These are phyloP conservation scores for Circinella minor DNA, from an alignment of 371 early-diverging fungal species.

Conservation along the genomic window DNA sequence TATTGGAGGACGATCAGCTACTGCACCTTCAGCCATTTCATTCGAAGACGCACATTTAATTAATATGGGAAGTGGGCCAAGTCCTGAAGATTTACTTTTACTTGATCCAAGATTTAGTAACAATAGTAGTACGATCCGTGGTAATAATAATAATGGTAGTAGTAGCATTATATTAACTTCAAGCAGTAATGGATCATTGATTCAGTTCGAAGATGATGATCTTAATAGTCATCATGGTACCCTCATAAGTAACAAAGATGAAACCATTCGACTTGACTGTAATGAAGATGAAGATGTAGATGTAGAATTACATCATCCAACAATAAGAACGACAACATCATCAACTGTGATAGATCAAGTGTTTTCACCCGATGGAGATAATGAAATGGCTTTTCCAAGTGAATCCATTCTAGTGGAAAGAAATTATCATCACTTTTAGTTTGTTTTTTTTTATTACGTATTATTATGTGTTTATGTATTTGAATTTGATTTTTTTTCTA, in stretches of 20 bases:
- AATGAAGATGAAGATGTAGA: conserved; percentile 24
- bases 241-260: conserved; percentile 10
- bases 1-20: conserved; percentile 9
- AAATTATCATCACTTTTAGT: conserved; percentile 9
- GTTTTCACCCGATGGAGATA: conserved; percentile 68
- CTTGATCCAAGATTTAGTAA: conserved; percentile 11
- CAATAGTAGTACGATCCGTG: conserved; percentile 7
- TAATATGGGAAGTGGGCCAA: conserved; percentile 59
- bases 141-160: neutral
- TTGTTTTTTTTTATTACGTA: neutral
- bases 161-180: conserved; percentile 16
- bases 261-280: conserved; percentile 28
- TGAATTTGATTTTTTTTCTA: neutral
- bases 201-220: conserved; percentile 49
- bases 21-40: conserved; percentile 48
- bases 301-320: neutral
- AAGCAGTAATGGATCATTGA: conserved; percentile 35
- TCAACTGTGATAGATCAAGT: conserved; percentile 27
- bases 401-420: conserved; percentile 41
- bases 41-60: conserved; percentile 69
- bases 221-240: neutral
- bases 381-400: conserved; percentile 58
- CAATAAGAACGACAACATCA: neutral
- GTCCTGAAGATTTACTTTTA: conserved; percentile 21
- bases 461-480: neutral